Evolutionary conservation across 345 rosid genomes (phyloP).

Genomic region (Sisymbrium altissimum): DNA sequence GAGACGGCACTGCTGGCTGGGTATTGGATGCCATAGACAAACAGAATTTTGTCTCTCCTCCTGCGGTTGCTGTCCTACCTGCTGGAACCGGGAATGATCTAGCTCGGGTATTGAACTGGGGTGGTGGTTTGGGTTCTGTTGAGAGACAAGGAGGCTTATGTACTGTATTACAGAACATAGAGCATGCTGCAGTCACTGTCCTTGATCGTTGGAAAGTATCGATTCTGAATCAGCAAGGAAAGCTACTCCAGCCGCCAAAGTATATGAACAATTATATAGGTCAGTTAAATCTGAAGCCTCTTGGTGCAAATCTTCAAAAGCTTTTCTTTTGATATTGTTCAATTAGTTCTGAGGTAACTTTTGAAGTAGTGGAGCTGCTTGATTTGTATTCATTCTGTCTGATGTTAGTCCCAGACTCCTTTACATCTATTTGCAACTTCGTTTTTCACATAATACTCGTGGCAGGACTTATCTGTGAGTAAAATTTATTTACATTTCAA

Average conservation of each 20-base stretch:
- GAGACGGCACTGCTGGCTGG: constrained; percentile 97
- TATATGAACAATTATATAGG: constrained; percentile 94
- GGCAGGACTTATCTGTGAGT: background rate
- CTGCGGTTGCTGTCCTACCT: constrained; percentile 90
- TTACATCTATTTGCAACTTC: background rate
- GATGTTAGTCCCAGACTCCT: background rate
- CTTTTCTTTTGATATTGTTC: background rate
- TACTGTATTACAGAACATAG: constrained; percentile 63
- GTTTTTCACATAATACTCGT: background rate
- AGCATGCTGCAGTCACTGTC: constrained; percentile 84
- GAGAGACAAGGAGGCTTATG: constrained; percentile 86
- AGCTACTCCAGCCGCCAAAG: constrained; percentile 59
- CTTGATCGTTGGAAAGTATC: constrained; percentile 89
- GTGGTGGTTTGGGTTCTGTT: constrained; percentile 77
- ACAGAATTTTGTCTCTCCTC: constrained; percentile 85
- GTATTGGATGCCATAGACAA: constrained; percentile 83
- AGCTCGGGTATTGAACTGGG: constrained; percentile 85
- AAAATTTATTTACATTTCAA: background rate
- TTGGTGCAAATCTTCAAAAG: background rate
- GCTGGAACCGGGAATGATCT: constrained; percentile 99
- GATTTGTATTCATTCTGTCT: background rate
- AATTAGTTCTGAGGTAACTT: background rate
- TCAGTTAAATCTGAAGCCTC: constrained; percentile 28
- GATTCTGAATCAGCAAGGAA: constrained; percentile 57
- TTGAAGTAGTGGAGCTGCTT: background rate